Evolutionary conservation across 2,329 filamentous ascomycete species (phyloP), one percentile per base, ranked within the genome.

Genomic region (Ampelomyces quisqualis): DNA sequence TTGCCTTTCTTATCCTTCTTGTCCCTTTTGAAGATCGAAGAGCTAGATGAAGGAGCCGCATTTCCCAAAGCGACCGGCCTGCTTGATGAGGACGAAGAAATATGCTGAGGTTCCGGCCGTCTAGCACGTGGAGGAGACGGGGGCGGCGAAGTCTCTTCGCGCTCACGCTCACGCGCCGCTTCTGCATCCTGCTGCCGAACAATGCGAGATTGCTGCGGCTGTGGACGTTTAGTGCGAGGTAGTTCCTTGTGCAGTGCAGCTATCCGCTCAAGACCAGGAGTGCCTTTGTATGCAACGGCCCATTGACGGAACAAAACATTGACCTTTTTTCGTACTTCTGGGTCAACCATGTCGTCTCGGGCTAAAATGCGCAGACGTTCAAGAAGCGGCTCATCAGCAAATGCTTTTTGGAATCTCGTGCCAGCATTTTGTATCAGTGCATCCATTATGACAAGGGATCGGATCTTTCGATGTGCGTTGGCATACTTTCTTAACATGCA

Each of bases 341-440:
- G 78, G 66, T 97, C 90, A 1, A 90, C 90, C 47, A 93, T 77
- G 13, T 88, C 79, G 38, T 93, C 90, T 13, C 87, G 90, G 22
- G 87, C 90, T 52, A 91, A 86, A 22, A 97, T 84, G 15, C 93
- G 84, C 37, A 98, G 77, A 17, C 93, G 86, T 70, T 98, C 93
- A 2, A 98, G 80, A 26, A 98, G 75, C 20, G 90, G 87, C 64
- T 96, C 90, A 60, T 98, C 91, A 7, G 84, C 87, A 66, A 97
- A 95, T 11, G 81, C 80, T 34, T 88, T 82, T 68, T 96, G 87
- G 64, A 97, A 96, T 9, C 85, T 81, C 9, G 85, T 77, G 1
- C 91, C 91, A 2, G 90, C 90, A 72, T 98, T 98, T 64, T 96
- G 88, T 46, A 98, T 93, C 26, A 98, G 77, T 28, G 88, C 90